Conservation (phyloP, 495 filamentous ascomycete species). For the Penicillium simplicissimum region DNA sequence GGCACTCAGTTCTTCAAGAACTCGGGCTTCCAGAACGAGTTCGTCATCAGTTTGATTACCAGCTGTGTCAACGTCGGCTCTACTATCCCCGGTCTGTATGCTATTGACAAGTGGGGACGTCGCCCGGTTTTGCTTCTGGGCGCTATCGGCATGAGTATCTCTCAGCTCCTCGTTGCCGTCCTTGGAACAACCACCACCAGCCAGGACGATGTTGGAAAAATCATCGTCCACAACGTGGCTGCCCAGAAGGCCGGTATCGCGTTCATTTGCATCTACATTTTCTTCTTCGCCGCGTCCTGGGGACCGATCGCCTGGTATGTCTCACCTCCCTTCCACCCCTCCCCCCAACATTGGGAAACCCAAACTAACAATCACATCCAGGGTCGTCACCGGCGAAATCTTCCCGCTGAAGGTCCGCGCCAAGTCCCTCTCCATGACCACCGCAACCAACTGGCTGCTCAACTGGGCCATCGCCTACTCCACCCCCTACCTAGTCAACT, state of each 20-base stretch:
- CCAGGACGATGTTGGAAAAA: background rate
- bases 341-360: background rate
- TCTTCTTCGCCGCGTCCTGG: conserved; percentile 55
- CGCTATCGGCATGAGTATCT: conserved; percentile 65
- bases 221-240: conserved; percentile 18
- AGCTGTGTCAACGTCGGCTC: conserved; percentile 64
- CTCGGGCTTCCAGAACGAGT: conserved; percentile 60
- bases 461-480: conserved; percentile 60
- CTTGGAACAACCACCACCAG: conserved; percentile 54
- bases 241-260: conserved; percentile 66
- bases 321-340: background rate
- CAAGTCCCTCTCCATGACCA: conserved; percentile 67
- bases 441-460: conserved; percentile 68
- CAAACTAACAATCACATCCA: conserved; percentile 49
- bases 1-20: conserved; percentile 66
- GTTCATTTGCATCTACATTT: conserved; percentile 73
- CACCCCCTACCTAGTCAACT: conserved; percentile 73
- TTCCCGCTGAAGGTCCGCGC: conserved; percentile 66
- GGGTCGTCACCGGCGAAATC: conserved; percentile 76
- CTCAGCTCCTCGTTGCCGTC: conserved; percentile 63
- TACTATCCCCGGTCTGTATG: conserved; percentile 64
- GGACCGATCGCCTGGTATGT: conserved; percentile 24
- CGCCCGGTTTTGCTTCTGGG: conserved; percentile 67
- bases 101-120: conserved; percentile 67
- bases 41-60: conserved; percentile 63